Conservation (phyloP, 352 stramenopile species). For the Globisporangium cederbergense region DNA sequence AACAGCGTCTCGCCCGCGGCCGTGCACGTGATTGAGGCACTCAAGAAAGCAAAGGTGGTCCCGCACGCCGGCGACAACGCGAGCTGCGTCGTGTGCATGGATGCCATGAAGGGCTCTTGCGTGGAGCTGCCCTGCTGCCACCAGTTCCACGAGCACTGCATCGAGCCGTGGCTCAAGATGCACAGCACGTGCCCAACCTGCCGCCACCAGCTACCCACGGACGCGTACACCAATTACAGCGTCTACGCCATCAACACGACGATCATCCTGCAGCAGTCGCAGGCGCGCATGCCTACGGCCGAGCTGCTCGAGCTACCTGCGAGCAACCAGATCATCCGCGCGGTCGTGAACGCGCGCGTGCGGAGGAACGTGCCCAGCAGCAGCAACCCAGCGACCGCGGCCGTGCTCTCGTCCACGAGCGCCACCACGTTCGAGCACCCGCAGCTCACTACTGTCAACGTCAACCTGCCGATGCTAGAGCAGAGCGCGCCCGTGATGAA, state of each 20-base stretch:
- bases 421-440: constrained; percentile 18
- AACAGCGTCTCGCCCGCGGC: constrained; percentile 76
- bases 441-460: constrained; percentile 30
- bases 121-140: constrained; percentile 73
- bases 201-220: constrained; percentile 73
- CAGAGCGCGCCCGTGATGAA: constrained; percentile 71
- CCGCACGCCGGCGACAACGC: constrained; percentile 16
- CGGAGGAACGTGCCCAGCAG: constrained; percentile 40
- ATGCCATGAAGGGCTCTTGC: constrained; percentile 48
- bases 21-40: constrained; percentile 49
- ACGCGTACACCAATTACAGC: constrained; percentile 84
- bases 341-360: constrained; percentile 82
- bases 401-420: neutral
- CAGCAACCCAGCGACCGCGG: neutral
- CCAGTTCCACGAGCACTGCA: constrained; percentile 76
- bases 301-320: constrained; percentile 79
- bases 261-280: constrained; percentile 84
- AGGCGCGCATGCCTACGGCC: constrained; percentile 67
- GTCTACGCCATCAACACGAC: constrained; percentile 90
- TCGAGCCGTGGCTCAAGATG: constrained; percentile 86
- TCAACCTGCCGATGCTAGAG: constrained; percentile 51
- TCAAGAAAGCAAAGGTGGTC: constrained; percentile 43
- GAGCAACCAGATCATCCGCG: constrained; percentile 85
- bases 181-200: constrained; percentile 85
- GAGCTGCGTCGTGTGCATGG: constrained; percentile 85